phyloP scores from a whole-genome alignment of 345 rosid species.

The Zanthoxylum bungeanum region DNA sequence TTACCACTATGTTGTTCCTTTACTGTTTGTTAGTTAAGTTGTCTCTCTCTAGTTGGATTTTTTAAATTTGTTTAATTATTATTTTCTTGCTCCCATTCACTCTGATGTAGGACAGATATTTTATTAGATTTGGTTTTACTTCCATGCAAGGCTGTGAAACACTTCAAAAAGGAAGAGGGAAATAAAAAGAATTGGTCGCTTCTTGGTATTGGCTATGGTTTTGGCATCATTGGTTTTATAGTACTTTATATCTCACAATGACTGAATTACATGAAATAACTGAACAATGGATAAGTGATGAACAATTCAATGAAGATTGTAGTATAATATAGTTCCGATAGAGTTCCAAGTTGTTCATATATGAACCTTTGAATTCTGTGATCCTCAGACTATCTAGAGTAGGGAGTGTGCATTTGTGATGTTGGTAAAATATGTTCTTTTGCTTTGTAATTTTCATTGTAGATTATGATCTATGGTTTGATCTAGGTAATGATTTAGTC shows the following conservation, averaged over 20 bases:
- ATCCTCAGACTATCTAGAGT: not conserved
- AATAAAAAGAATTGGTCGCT: not conserved
- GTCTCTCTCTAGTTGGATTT: not conserved
- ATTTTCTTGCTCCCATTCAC: not conserved
- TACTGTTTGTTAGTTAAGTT: not conserved
- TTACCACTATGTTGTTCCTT: not conserved
- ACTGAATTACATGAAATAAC: not conserved
- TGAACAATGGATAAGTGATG: not conserved
- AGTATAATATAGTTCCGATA: not conserved
- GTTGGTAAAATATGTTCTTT: not conserved
- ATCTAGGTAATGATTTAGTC: not conserved
- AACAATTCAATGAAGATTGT: not conserved
- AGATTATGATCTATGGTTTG: not conserved
- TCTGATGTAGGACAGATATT: not conserved
- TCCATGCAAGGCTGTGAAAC: not conserved
- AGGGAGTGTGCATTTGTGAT: not conserved
- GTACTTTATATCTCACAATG: not conserved
- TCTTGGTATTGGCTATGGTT: not conserved
- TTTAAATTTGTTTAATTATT: not conserved
- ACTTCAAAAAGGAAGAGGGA: not conserved
- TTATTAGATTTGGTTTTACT: not conserved
- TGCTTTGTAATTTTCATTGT: not conserved
- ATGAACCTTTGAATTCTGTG: not conserved
- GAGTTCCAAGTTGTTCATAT: not conserved
- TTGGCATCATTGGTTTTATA: not conserved